Percentiles rank a stretch among this genome's conserved stretches.
These are phyloP conservation scores for Knufia fluminis DNA, from an alignment of 2,329 filamentous ascomycete species.

Conservation along the genomic window DNA sequence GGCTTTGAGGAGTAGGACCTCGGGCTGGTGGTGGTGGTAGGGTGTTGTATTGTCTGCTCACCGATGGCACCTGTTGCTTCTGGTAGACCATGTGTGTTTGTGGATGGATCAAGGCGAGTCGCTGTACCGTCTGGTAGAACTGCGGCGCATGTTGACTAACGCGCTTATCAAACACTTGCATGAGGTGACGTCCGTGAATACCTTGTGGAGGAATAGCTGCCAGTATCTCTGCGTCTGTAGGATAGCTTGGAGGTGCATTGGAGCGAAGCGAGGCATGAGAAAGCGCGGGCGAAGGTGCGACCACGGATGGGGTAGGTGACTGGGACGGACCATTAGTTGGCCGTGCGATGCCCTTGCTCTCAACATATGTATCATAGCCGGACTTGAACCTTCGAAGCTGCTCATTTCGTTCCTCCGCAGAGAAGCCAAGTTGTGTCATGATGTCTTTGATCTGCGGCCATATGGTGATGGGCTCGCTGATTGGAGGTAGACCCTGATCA, in stretches of 20 bases:
- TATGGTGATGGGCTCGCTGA: background rate
- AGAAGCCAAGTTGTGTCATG: background rate
- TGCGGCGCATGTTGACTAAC: background rate
- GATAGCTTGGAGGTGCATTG: background rate
- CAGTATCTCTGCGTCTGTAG: conserved; percentile 2
- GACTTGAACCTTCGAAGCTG: conserved; percentile 5
- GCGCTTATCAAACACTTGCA: background rate
- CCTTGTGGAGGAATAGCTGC: background rate
- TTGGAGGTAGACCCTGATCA: background rate
- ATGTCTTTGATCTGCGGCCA: conserved; percentile 5
- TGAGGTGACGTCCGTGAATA: background rate
- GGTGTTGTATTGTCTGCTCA: background rate
- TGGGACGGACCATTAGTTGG: background rate
- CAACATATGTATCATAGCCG: background rate
- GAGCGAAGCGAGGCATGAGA: background rate
- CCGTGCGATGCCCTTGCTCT: background rate
- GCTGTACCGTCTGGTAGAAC: background rate
- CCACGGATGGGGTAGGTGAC: background rate
- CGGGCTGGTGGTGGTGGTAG: background rate
- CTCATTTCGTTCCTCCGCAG: conserved; percentile 6
- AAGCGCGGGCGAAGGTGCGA: background rate
- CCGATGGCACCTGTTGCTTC: background rate
- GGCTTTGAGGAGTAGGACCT: background rate
- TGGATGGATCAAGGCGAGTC: background rate
- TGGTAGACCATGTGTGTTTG: background rate